Evolutionary conservation across 1,284 basidiomycete genomes (phyloP).

Genomic region (Sphagnurus paluster): DNA sequence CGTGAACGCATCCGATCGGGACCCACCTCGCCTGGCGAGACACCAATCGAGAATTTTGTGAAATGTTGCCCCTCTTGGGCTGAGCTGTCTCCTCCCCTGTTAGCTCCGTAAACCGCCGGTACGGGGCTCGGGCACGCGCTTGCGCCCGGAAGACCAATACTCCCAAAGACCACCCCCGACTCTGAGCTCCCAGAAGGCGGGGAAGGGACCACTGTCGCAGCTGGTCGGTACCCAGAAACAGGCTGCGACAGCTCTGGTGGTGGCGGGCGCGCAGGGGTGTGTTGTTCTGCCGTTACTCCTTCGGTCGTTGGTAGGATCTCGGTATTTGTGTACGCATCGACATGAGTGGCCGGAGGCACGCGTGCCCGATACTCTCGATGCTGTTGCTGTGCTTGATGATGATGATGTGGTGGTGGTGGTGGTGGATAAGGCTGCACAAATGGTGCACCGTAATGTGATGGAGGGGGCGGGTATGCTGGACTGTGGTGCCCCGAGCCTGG

Average conservation of each 20-base stretch:
- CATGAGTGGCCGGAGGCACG: not conserved
- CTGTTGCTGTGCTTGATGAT: conserved; percentile 14
- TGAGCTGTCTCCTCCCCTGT: not conserved
- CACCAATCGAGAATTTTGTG: conserved; percentile 45
- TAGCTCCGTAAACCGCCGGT: conserved; percentile 17
- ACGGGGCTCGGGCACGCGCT: conserved; percentile 32
- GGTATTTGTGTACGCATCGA: too few relatives aligned
- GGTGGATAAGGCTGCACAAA: conserved; percentile 6
- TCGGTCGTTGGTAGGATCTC: too few relatives aligned
- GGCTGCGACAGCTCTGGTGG: conserved; percentile 25
- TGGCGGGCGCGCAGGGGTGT: conserved; percentile 14
- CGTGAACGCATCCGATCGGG: conserved; percentile 30
- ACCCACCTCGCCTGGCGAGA: conserved; percentile 40
- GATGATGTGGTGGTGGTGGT: not conserved
- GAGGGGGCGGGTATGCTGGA: conserved; percentile 25
- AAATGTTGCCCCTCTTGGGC: conserved; percentile 28
- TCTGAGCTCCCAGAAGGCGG: conserved; percentile 4
- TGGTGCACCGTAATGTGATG: conserved; percentile 9
- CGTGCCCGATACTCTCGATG: conserved; percentile 2
- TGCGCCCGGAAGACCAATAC: conserved; percentile 35
- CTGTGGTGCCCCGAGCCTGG: conserved; percentile 26
- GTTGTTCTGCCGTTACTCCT: not conserved
- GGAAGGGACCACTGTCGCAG: conserved; percentile 1
- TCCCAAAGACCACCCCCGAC: conserved; percentile 49
- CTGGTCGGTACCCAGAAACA: conserved; percentile 23